Conservation (phyloP, 2,329 filamentous ascomycete genomes). For the Lecanosticta acicola region DNA sequence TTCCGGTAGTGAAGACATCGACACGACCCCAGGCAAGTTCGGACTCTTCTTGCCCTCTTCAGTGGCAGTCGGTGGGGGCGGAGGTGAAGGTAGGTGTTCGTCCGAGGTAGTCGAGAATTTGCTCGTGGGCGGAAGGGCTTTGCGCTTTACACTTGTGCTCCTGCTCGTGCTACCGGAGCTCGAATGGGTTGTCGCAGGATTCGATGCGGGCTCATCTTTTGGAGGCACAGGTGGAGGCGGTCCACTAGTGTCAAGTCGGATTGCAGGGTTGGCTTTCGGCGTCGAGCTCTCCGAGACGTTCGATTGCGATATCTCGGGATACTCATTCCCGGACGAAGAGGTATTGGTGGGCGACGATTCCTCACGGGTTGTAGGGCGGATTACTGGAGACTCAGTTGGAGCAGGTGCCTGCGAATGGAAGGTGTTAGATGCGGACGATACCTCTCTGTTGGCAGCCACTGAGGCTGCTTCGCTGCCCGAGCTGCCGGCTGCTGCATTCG, state of each 20-base stretch:
- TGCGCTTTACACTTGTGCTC: neutral
- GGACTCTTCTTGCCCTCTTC: neutral
- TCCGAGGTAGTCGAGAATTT: neutral
- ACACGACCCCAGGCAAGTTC: neutral
- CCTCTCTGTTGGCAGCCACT: constrained; percentile 2
- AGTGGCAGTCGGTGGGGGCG: no score
- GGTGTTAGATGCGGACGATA: constrained; percentile 3
- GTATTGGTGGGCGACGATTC: neutral
- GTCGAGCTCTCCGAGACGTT: no score
- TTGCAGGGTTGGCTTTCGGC: no score
- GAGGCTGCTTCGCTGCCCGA: neutral
- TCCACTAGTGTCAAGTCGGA: no score
- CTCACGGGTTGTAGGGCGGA: neutral
- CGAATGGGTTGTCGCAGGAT: neutral
- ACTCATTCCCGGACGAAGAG: constrained; percentile 3
- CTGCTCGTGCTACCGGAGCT: neutral
- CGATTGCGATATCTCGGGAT: constrained; percentile 1
- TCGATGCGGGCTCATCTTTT: no score
- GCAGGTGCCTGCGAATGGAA: neutral
- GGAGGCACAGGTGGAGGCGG: no score
- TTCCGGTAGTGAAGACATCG: neutral
- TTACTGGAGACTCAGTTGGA: constrained; percentile 2
- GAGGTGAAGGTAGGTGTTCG: no score
- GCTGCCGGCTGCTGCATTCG: neutral
- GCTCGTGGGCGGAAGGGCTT: constrained; percentile 1